Percentiles rank a stretch among this genome's conserved stretches.
Evolutionary conservation across 495 filamentous ascomycete genomes (phyloP).

Genomic region (Umbilicaria muhlenbergii): DNA sequence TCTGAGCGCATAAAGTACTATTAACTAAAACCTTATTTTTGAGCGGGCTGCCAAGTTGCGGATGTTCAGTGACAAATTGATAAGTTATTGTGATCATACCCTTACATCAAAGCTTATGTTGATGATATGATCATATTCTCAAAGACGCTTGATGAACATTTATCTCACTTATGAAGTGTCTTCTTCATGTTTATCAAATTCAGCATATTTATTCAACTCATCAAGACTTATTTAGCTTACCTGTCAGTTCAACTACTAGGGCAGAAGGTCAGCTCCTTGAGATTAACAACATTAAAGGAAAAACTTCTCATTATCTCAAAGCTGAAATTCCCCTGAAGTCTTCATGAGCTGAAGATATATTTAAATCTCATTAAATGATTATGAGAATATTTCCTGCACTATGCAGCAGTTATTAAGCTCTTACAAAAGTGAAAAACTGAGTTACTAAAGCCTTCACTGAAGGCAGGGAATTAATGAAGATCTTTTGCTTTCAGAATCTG

Average conservation of each 20-base stretch:
- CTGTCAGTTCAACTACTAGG: not conserved
- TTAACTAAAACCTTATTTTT: no score
- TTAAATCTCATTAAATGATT: not conserved
- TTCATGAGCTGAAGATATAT: no score
- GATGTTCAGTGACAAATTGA: conserved; percentile 2
- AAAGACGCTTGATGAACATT: not conserved
- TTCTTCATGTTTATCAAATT: no score
- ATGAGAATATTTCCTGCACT: not conserved
- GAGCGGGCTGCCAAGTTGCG: no score
- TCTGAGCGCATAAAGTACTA: no score
- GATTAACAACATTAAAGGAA: not conserved
- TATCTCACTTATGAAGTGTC: no score
- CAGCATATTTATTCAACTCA: not conserved
- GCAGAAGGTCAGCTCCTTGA: conserved; percentile 1
- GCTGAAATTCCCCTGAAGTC: no score
- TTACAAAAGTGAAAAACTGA: conserved; percentile 1
- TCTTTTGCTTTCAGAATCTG: not conserved
- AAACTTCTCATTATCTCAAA: no score
- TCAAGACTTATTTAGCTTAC: conserved; percentile 1
- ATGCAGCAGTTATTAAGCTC: not conserved
- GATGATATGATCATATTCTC: conserved; percentile 2
- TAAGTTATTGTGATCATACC: not conserved
- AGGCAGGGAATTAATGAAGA: not conserved
- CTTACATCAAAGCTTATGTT: not conserved
- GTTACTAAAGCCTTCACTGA: not conserved